These are phyloP conservation scores for Pseudotsuga menziesii DNA, from an alignment of 75 land plant species.

Conservation along the genomic window DNA sequence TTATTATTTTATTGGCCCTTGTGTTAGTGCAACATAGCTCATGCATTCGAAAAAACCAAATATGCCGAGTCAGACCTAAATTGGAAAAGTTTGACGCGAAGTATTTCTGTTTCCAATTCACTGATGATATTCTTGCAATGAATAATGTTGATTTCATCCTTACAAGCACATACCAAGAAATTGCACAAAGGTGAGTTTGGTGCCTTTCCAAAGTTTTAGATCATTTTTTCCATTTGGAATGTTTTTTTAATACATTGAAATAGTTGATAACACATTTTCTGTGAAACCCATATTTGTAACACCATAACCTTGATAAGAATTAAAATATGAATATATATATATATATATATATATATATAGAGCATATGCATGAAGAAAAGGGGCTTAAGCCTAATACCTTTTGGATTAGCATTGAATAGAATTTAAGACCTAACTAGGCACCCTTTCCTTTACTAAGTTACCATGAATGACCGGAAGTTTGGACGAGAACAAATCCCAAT, in stretches of 20 bases:
- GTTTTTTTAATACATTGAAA: too few relatives aligned
- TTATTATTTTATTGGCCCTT: not conserved
- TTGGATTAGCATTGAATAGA: not conserved
- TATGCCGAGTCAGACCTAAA: slow-evolving; percentile 66
- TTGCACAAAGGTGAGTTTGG: slow-evolving; percentile 52
- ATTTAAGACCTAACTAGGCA: too few relatives aligned
- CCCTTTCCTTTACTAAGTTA: too few relatives aligned
- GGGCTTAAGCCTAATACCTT: not conserved
- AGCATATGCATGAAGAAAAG: not conserved
- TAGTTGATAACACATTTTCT: not conserved
- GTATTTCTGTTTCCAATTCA: slow-evolving; percentile 70
- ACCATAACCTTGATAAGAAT: not conserved
- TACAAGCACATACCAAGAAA: slow-evolving; percentile 72
- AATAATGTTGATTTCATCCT: slow-evolving; percentile 66
- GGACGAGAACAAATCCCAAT: too few relatives aligned
- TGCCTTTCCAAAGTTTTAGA: not conserved
- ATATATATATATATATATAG: too few relatives aligned
- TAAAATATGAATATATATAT: too few relatives aligned
- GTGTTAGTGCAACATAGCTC: slow-evolving; percentile 64
- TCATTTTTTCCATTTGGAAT: too few relatives aligned
- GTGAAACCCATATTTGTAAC: not conserved
- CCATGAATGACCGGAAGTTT: too few relatives aligned
- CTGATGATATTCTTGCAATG: slow-evolving; percentile 71
- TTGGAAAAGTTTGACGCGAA: slow-evolving; percentile 59
- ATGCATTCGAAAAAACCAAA: slow-evolving; percentile 76